Evolutionary conservation across 2,329 filamentous ascomycete species (phyloP).

Genomic region (Grosmannia clavigera): DNA sequence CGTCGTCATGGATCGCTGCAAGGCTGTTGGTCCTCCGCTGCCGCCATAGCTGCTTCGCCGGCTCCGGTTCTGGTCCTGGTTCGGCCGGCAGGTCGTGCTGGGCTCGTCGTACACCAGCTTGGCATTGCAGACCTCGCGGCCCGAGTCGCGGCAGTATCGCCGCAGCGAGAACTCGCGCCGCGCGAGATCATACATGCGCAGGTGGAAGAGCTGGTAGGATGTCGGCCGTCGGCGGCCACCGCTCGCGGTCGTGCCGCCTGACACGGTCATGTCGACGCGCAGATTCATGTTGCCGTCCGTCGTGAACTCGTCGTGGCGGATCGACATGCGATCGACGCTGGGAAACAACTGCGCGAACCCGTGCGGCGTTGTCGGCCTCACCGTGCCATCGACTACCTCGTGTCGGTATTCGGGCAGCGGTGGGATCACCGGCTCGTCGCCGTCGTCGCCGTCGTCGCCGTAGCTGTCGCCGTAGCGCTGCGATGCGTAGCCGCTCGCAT

Average conservation of each 20-base stretch:
- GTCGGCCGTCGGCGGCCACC: conserved; percentile 44
- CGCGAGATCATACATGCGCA: conserved; percentile 86
- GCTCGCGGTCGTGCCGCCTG: conserved; percentile 25
- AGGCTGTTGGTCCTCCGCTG: conserved; percentile 21
- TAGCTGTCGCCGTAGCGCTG: neutral
- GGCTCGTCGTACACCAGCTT: conserved; percentile 53
- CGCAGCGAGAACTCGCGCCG: conserved; percentile 81
- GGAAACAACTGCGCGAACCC: conserved; percentile 82
- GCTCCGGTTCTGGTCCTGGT: conserved; percentile 4
- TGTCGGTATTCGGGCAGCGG: conserved; percentile 46
- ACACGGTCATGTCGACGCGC: conserved; percentile 67
- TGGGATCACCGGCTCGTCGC: conserved; percentile 24
- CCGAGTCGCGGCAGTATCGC: conserved; percentile 84
- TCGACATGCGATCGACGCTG: conserved; percentile 64
- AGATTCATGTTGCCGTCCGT: conserved; percentile 95
- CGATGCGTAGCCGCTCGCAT: neutral
- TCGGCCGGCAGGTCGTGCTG: neutral
- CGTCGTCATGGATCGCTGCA: conserved; percentile 34
- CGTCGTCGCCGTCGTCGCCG: conserved; percentile 12
- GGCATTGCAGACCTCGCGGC: conserved; percentile 82
- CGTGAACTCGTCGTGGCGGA: conserved; percentile 84
- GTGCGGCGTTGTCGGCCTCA: conserved; percentile 64
- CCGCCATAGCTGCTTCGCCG: neutral
- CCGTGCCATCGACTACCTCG: conserved; percentile 50
- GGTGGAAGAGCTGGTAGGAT: conserved; percentile 64